Conservation (phyloP, 257 asterid species). For the Salvia miltiorrhiza region DNA sequence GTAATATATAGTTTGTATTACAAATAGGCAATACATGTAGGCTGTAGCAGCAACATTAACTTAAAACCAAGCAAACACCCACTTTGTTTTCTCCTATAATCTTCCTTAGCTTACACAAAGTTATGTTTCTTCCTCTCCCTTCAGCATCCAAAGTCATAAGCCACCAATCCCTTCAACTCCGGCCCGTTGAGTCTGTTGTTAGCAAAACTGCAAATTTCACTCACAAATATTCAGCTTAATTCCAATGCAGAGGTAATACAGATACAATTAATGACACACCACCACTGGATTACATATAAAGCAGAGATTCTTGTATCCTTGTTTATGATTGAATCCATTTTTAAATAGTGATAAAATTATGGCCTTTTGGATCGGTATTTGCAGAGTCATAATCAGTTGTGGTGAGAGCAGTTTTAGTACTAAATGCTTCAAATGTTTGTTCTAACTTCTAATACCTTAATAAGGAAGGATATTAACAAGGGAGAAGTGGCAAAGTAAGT, state of each 20-base stretch:
- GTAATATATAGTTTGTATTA: neutral
- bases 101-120: neutral
- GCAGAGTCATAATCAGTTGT: no score
- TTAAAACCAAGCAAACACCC: neutral
- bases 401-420: neutral
- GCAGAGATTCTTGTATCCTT: neutral
- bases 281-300: neutral
- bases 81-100: neutral
- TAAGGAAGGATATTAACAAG: neutral
- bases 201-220: constrained; percentile 45
- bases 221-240: neutral
- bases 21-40: constrained; percentile 18
- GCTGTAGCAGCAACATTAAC: neutral
- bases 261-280: no score
- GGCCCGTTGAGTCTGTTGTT: constrained; percentile 80
- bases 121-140: neutral
- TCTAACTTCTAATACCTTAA: neutral
- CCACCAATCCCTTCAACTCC: constrained; percentile 80
- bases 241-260: neutral
- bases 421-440: neutral
- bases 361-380: neutral
- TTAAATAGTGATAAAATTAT: neutral
- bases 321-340: neutral
- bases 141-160: constrained; percentile 86
- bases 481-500: neutral